Conservation (phyloP, 179 eudicot genomes). For the Drosera spatulata region DNA sequence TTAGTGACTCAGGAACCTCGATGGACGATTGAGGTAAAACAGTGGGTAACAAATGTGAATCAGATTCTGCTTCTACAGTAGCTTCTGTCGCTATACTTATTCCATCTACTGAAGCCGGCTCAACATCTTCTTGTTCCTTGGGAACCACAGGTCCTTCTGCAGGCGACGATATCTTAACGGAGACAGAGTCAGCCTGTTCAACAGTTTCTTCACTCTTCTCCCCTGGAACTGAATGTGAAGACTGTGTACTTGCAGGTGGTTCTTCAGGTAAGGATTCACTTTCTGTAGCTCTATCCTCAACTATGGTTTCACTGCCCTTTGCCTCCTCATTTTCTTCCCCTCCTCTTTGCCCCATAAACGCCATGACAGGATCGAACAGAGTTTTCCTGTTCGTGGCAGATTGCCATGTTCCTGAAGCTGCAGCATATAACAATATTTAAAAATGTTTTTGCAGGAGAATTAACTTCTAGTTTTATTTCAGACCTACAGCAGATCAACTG, state of each 20-base stretch:
- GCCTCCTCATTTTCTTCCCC: constrained; percentile 23
- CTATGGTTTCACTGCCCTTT: constrained; percentile 2
- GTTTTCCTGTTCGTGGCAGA: constrained; percentile 45
- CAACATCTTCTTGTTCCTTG: constrained; percentile 11
- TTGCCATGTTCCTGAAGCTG: constrained; percentile 54
- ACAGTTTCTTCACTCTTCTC: constrained; percentile 22
- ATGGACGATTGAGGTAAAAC: constrained; percentile 14
- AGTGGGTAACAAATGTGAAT: constrained; percentile 17
- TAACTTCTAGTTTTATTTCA: too few relatives aligned
- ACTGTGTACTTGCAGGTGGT: constrained; percentile 21
- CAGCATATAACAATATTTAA: constrained; percentile 1
- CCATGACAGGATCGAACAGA: constrained; percentile 53
- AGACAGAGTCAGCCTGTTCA: constrained; percentile 14
- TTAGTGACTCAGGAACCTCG: constrained; percentile 18
- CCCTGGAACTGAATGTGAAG: constrained; percentile 23
- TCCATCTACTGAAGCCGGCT: constrained; percentile 19
- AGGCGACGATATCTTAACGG: constrained; percentile 14
- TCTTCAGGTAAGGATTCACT: constrained; percentile 18
- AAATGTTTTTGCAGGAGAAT: too few relatives aligned
- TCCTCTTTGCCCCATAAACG: constrained; percentile 59
- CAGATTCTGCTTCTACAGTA: constrained; percentile 17
- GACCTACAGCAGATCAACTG: too few relatives aligned
- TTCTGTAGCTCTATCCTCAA: constrained; percentile 21
- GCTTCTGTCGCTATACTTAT: constrained; percentile 9
- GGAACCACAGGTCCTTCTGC: constrained; percentile 25